Percentiles rank a stretch among this genome's conserved stretches.
Evolutionary conservation across 2,329 filamentous ascomycete genomes (phyloP).

Genomic region (Fusarium solani-melongenae): DNA sequence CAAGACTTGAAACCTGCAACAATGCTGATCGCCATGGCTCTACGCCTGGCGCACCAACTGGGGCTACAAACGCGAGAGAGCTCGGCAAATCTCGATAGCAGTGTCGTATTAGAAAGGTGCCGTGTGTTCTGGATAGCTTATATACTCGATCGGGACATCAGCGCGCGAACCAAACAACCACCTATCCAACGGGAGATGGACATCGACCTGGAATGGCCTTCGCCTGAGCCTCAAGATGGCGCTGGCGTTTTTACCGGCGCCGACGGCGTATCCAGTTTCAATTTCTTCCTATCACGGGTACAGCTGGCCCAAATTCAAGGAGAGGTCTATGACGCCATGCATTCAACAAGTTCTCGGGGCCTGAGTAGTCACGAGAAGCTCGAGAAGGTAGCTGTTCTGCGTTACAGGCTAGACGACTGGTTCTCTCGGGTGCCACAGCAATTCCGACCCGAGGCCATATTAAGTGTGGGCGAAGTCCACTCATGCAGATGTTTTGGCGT

Average conservation of each 20-base stretch:
- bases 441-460: not conserved
- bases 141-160: slow-evolving; percentile 23
- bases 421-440: not conserved
- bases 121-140: slow-evolving; percentile 33
- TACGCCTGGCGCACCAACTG: slow-evolving; percentile 19
- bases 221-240: not conserved
- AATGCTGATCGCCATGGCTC: slow-evolving; percentile 17
- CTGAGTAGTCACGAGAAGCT: not conserved
- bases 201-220: slow-evolving; percentile 13
- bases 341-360: not conserved
- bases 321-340: slow-evolving; percentile 9
- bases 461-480: not conserved
- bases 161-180: not conserved
- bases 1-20: slow-evolving; percentile 4
- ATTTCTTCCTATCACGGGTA: slow-evolving; percentile 11
- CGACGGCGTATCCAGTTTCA: not conserved
- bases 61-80: not conserved
- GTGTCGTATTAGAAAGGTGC: not conserved
- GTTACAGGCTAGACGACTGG: slow-evolving; percentile 13
- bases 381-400: not conserved
- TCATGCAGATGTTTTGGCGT: not conserved
- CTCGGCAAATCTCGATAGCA: not conserved
- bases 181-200: slow-evolving; percentile 9
- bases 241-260: not conserved
- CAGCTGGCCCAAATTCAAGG: slow-evolving; percentile 31